Conservation (phyloP, 177 flowering plant genomes). For the Vitis hybrid region DNA sequence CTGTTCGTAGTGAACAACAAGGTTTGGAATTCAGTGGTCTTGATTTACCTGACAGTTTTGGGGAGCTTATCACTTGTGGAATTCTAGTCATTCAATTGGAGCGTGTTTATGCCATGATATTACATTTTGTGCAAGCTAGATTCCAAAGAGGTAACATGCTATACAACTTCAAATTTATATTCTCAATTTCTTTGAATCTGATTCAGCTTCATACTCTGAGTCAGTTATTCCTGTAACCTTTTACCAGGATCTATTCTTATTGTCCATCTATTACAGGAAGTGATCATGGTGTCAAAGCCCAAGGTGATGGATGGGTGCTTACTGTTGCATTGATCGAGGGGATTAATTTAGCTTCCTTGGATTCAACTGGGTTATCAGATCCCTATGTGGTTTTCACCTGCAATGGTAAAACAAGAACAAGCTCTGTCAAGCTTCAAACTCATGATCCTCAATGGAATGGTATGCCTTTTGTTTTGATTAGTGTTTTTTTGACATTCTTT, state of each 20-base stretch:
- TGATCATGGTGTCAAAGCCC: slow-evolving; percentile 74
- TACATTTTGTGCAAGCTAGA: slow-evolving; percentile 71
- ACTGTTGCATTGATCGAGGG: slow-evolving; percentile 86
- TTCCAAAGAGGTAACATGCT: slow-evolving; percentile 44
- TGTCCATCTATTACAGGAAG: slow-evolving; percentile 40
- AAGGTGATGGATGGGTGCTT: slow-evolving; percentile 88
- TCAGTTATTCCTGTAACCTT: background rate
- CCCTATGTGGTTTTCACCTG: slow-evolving; percentile 84
- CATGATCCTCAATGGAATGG: slow-evolving; percentile 85
- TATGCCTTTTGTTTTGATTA: slow-evolving; percentile 18
- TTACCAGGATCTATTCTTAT: slow-evolving; percentile 5
- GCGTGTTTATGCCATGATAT: slow-evolving; percentile 54
- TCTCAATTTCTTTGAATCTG: background rate
- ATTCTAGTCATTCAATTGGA: slow-evolving; percentile 53
- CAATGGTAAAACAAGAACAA: slow-evolving; percentile 75
- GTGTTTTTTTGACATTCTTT: background rate
- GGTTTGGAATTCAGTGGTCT: slow-evolving; percentile 71
- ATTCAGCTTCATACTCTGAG: background rate
- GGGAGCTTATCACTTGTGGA: slow-evolving; percentile 62
- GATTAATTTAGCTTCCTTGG: slow-evolving; percentile 49
- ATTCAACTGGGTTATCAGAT: slow-evolving; percentile 42
- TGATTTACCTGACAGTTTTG: slow-evolving; percentile 83
- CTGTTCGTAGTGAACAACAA: slow-evolving; percentile 30
- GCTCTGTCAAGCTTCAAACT: slow-evolving; percentile 84
- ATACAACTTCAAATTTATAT: background rate